Evolutionary conservation across 352 stramenopile species (phyloP), one percentile per base, ranked within the genome.

Genomic region (Aphanomyces astaci): DNA sequence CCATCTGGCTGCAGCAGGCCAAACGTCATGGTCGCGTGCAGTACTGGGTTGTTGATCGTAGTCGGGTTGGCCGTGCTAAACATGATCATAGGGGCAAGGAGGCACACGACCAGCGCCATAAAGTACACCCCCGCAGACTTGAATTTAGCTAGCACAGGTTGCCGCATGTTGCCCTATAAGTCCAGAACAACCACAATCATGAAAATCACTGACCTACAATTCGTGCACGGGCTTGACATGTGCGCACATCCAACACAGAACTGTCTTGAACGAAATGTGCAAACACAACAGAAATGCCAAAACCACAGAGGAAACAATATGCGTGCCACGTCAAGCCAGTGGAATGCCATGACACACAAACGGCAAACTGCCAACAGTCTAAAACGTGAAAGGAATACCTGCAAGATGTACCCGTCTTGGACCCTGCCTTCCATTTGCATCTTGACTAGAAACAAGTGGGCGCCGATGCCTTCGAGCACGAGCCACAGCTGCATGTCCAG

Each of bases 41-140:
- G 89, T 33, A 94, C 76, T 2, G 80, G 75, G 66, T 95, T 95
- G 19, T 74, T 40, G 5, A 72, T 82, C 32, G 87, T 95, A 60
- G 82, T 92, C 3, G 87, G 87, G 64, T 95, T 95, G 25, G 88
- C 87, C 15, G 87, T 94, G 57, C 87, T 94, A 72, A 95, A 95
- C 28, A 95, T 77, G 24, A 85, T 78, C 36, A 95, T 66, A 2
- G 87, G 87, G 0, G 79, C 86, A 3, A 95, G 70, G 31, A 95
- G 70, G 73, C 87, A 95, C 1, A 94, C 49, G 9, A 94, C 62
- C 28, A 95, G 62, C 30, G 90, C 82, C 5, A 92, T 71, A 54
- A 95, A 72, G 82, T 92, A 92, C 1, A 94, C 60, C 40, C 87
- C 87, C 0, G 87, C 87, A 0, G 77, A 83, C 43, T 75, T 73